Evolutionary conservation across 345 rosid species (phyloP), one percentile per base, ranked within the genome.

Genomic region (Syzygium oleosum): DNA sequence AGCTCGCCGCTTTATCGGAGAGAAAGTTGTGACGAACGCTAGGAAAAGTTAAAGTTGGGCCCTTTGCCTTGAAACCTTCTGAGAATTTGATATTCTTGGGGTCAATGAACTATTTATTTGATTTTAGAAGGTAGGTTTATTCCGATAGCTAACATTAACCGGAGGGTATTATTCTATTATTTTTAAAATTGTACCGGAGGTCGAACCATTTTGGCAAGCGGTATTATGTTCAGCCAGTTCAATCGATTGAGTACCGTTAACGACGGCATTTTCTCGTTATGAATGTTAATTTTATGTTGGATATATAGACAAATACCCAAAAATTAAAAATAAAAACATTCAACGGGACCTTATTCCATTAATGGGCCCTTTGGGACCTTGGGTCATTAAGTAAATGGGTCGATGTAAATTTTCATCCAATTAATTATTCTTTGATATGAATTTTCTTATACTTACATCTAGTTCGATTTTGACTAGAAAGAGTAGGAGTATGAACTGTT

Each of bases 211-310:
- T 23, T 23, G 6, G 25, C n/a, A 9, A 5, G 13, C 3, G 12
- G 0, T 25, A 25, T 4, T 23, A 4, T 10, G 11, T 10, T 23
- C 4, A 9, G 13, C n/a, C 4, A 2, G 4, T 73, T 73, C 1
- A 5, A 13, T 13, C 0, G 2, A 3, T 6, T 61, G 4, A 61
- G 13, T n/a, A 9, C 23, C 1, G 1, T 23, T 8, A 3, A 9
- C 0, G 0, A 3, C 3, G 7, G 34, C 9, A 16, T 31, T 65
- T 16, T 31, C 19, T 31, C 1, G 3, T 8, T 4, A 6, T 4
- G 23, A 68, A 8, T 68, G 15, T 68, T 2, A 68, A 9, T 68
- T 9, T 34, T 8, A 31, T 17, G 23, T 16, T 0, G 13, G 3
- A 68, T 34, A 17, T 21, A 31, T 4, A 17, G 3, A 31, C 38